Evolutionary conservation across 2,329 filamentous ascomycete species (phyloP), one percentile per base, ranked within the genome.

Genomic region (Fusarium sp.): DNA sequence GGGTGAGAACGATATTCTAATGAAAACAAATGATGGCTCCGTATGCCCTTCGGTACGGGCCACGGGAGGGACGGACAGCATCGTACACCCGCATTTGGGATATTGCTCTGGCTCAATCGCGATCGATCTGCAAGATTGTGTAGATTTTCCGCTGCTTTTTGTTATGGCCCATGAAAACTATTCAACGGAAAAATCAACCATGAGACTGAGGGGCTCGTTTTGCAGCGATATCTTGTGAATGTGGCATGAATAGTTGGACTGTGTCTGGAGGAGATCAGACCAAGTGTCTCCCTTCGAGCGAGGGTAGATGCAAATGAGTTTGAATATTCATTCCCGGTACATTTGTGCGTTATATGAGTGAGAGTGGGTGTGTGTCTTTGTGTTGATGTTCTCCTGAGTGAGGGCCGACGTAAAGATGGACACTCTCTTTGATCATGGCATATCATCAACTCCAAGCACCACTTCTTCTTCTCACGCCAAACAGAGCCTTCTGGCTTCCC

Each of bases 301-400:
- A 65, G 51, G 61, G 37, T 44, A 35, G 39, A 41, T 37, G 39
- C 29, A 38, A 36, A 31, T 49, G 33, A 47, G 44, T 39, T 45
- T 53, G 38, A 52, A 53, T 48, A 27, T 61, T 64, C 60, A 64
- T 52, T 42, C 51, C 27, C 31, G n/a, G 38, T 19, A 47, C 29
- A 44, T 44, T 33, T 53, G 56, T 57, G 48, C 27, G 19, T 15
- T 50, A 33, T 38, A 43, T 49, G 60, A 53, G 35, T 15, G 15
- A 19, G 31, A 19, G 31, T 52, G 32, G 41, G 51, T 48, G 45
- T 42, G 21, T 57, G 53, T 48, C 48, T 57, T 42, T 61, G 51
- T 61, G 44, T 62, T 47, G 53, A 44, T 62, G 45, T 48, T 37
- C 61, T 44, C 35, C 49, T 45, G 47, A 37, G 46, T 21, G 52